Percentiles rank a stretch among this genome's conserved stretches.
Evolutionary conservation across 2,329 filamentous ascomycete species (phyloP).

Genomic region (Aplosporella prunicola): DNA sequence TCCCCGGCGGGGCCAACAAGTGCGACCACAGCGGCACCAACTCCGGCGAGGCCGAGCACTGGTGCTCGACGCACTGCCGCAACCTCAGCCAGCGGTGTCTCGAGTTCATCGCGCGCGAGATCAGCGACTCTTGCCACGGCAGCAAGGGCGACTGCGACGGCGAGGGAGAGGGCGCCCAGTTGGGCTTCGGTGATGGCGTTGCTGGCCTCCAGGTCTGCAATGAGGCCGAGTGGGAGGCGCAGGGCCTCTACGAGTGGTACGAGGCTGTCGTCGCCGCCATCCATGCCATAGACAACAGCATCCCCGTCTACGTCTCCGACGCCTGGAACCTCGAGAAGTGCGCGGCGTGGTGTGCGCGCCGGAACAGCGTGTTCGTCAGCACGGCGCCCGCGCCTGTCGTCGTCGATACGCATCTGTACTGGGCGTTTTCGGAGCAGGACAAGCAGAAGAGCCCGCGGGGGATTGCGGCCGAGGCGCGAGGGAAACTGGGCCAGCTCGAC

Average conservation of each 20-base stretch:
- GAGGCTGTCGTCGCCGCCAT: slow-evolving; percentile 40
- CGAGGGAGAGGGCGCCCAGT: background rate
- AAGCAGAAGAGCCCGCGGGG: slow-evolving; percentile 42
- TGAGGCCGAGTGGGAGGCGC: slow-evolving; percentile 43
- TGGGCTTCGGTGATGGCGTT: slow-evolving; percentile 27
- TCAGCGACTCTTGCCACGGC: slow-evolving; percentile 14
- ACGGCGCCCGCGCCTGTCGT: slow-evolving; percentile 36
- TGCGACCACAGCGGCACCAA: slow-evolving; percentile 49
- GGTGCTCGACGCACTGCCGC: slow-evolving; percentile 36
- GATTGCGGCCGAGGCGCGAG: slow-evolving; percentile 38
- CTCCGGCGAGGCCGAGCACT: slow-evolving; percentile 43
- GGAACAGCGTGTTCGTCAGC: slow-evolving; percentile 26
- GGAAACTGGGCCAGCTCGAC: slow-evolving; percentile 38
- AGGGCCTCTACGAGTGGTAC: slow-evolving; percentile 50
- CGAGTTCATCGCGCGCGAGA: slow-evolving; percentile 42
- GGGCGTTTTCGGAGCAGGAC: slow-evolving; percentile 46
- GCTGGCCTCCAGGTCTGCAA: slow-evolving; percentile 51
- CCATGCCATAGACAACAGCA: slow-evolving; percentile 36
- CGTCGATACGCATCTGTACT: slow-evolving; percentile 52
- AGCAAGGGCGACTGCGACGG: too few relatives aligned
- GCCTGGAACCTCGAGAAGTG: slow-evolving; percentile 44
- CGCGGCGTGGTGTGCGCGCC: slow-evolving; percentile 36
- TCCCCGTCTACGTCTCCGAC: slow-evolving; percentile 51
- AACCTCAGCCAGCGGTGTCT: slow-evolving; percentile 39
- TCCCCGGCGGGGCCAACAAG: slow-evolving; percentile 49